Percentiles rank a stretch among this genome's conserved stretches.
Evolutionary conservation across 352 stramenopile genomes (phyloP).

Genomic region (Globisporangium radiosum): DNA sequence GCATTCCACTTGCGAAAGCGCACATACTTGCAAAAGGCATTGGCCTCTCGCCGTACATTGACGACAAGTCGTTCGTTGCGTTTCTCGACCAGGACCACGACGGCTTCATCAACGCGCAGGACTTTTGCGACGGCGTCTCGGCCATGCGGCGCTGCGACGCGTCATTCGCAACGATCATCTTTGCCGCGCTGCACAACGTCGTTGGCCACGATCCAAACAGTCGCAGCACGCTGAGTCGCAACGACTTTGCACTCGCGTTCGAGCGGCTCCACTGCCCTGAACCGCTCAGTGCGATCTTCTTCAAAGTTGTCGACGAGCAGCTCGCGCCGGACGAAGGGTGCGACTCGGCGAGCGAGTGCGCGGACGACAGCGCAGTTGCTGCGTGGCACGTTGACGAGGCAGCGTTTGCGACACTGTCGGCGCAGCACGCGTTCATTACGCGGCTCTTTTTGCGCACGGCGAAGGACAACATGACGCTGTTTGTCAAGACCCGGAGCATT

Average conservation of each 20-base stretch:
- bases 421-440: constrained; percentile 59
- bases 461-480: constrained; percentile 54
- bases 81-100: constrained; percentile 68
- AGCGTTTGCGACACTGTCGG: constrained; percentile 37
- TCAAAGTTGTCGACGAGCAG: constrained; percentile 43
- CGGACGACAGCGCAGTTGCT: not conserved
- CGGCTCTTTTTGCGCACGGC: constrained; percentile 58
- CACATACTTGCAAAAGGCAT: constrained; percentile 48
- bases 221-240: constrained; percentile 5
- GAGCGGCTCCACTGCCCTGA: constrained; percentile 54
- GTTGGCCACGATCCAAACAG: constrained; percentile 16
- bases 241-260: constrained; percentile 44
- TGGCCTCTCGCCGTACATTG: constrained; percentile 56
- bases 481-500: constrained; percentile 35
- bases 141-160: constrained; percentile 47
- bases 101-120: constrained; percentile 64
- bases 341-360: not conserved
- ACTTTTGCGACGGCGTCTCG: constrained; percentile 59
- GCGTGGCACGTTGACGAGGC: constrained; percentile 34
- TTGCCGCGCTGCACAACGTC: constrained; percentile 46
- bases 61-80: constrained; percentile 47
- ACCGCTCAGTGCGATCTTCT: constrained; percentile 50
- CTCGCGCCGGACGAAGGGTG: constrained; percentile 13
- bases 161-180: constrained; percentile 63
- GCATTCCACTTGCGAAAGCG: constrained; percentile 38